Evolutionary conservation across 805 yeast species (phyloP), one percentile per base, ranked within the genome.

Genomic region (Barnettozyma pratensis): DNA sequence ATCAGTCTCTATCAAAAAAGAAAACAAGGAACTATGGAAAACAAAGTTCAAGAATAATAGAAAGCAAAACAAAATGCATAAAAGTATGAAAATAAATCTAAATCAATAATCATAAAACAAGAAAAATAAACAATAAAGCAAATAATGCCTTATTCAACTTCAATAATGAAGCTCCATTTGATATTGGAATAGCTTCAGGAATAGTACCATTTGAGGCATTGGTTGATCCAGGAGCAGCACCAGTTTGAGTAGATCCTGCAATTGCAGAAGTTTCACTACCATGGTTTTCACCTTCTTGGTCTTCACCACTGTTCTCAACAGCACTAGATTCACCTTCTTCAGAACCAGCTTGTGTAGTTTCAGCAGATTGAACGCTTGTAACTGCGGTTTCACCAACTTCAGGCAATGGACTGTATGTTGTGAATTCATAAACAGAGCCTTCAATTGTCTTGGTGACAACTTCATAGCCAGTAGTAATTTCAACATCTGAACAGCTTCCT

Each of bases 361-460:
- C 19, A 19, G 19, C 19, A 19, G 19, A 19, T 19, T 19, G 19
- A 19, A 19, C 19, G 19, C 19, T 19, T 19, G 19, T 19, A 19
- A 19, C 19, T 19, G 19, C 19, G 19, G 19, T 19, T 3, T 19
- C 19, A 19, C 19, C 19, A 19, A 19, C 19, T 19, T 19, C 19
- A 19, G 19, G 19, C 19, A 19, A 19, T 19, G 19, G 19, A 29
- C 41, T 14, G 37, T 40, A 45, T 2, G 44, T 45, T 6, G 44
- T 45, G 14, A 45, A 45, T 35, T 40, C 43, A 35, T 40, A 35
- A 36, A 41, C 37, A 9, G 44, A 25, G 12, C 44, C 48, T 5
- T 38, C 29, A 39, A 46, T 37, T 7, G 48, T 46, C 41, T 41
- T 46, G 5, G 40, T 37, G 28, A 46, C 30, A 10, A 46, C 26